Conservation (phyloP, 352 stramenopile species). For the Phytophthora quininea region DNA sequence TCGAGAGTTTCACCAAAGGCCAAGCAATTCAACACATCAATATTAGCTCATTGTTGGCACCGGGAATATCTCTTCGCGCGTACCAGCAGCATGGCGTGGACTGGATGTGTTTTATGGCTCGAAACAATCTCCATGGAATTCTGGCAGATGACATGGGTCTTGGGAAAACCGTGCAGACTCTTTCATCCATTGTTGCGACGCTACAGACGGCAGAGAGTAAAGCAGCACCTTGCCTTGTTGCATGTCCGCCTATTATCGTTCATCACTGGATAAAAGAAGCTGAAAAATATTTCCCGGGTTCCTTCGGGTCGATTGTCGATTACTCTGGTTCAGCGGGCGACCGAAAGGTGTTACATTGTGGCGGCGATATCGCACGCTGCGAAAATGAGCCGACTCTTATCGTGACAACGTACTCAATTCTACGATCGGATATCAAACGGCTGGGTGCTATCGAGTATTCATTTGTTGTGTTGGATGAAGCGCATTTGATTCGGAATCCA, state of each 20-base stretch:
- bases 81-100: conserved; percentile 86
- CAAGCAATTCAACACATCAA: conserved; percentile 57
- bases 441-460: conserved; percentile 66
- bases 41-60: conserved; percentile 36
- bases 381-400: conserved; percentile 40
- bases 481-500: conserved; percentile 97
- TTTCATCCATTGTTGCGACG: conserved; percentile 88
- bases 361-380: conserved; percentile 6
- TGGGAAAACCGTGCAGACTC: conserved; percentile 95
- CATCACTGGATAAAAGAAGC: conserved; percentile 95
- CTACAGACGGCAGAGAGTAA: conserved; percentile 21
- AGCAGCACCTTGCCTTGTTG: conserved; percentile 66
- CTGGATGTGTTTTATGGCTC: conserved; percentile 75
- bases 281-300: conserved; percentile 75
- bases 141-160: conserved; percentile 91
- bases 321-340: conserved; percentile 69
- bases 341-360: conserved; percentile 51
- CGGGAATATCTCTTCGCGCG: conserved; percentile 44
- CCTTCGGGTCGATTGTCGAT: conserved; percentile 75
- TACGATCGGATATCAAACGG: conserved; percentile 79
- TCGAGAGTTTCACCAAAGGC: conserved; percentile 64
- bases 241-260: conserved; percentile 95
- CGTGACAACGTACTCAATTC: conserved; percentile 86
- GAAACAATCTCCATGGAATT: conserved; percentile 80
- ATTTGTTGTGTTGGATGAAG: conserved; percentile 97